Evolutionary conservation across 768 basidiomycete genomes (phyloP), one percentile per base, ranked within the genome.

Genomic region (Boletus tylopilopsis): DNA sequence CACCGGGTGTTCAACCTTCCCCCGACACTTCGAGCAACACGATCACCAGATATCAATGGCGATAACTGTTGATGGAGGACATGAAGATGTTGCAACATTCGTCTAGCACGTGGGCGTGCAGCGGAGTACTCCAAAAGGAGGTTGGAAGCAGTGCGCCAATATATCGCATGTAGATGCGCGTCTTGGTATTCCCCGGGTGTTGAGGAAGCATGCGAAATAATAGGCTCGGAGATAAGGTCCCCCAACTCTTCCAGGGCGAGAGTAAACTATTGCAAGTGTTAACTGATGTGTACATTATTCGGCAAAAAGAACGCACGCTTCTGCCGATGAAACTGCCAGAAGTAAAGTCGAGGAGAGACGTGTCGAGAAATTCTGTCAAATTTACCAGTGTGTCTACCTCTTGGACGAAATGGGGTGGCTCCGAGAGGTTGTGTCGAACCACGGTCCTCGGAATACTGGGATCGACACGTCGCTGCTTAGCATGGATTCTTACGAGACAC

Each of bases 51-150:
- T 16, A 37, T 21, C 12, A 45, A 42, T 3, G 41, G 52, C 16
- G 46, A 54, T 6, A 63, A 18, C 9, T 44, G 50, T 30, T 11
- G 58, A 25, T 56, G 64, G 5, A 62, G 42, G 7, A 42, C 32
- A 25, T 29, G 54, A 9, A 69, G 12, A n/a, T 51, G 53, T 27
- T 46, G 50, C 12, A 58, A 42, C 4, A 66, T 12, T 27, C 30
- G 50, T 45, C 45, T 52, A 15, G 47, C 52, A 13, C 57, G 68
- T 7, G 49, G 56, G 29, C 62, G 60, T 15, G 60, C 57, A 23
- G 64, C 64, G 5, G 66, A 64, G 47, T 68, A 69, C 47, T 68
- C 68, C 22, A 68, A 47, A 18, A 69, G 58, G 15, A 68, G 62
- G 35, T 64, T 68, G 5, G 68, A 68, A 1, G 66, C 37, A 5